A percentile compares a stretch with the other conserved stretches of the same genome.
These are phyloP conservation scores for Trichopus zeylanicus DNA, from an alignment of 116 monocot species.

Conservation along the genomic window DNA sequence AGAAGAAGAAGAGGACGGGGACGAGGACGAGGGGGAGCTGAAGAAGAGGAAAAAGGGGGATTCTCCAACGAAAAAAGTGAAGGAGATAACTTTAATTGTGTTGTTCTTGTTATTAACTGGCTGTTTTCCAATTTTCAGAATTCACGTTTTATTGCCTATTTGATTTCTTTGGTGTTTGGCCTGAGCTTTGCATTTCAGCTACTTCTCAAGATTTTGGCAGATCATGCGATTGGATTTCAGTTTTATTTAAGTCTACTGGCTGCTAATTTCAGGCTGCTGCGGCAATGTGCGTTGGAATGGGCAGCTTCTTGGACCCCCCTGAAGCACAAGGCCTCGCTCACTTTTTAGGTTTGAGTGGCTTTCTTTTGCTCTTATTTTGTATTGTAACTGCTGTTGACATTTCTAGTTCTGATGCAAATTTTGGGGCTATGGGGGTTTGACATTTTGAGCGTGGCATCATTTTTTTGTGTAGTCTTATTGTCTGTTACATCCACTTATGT, in stretches of 20 bases:
- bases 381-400: not conserved
- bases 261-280: constrained; percentile 80
- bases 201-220: too few species aligned
- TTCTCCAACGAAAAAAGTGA: constrained; percentile 71
- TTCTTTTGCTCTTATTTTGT: constrained; percentile 2
- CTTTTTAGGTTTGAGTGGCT: constrained; percentile 60
- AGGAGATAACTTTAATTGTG: constrained; percentile 15
- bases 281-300: constrained; percentile 93
- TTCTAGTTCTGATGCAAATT: not conserved
- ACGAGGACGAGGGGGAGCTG: constrained; percentile 17
- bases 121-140: not conserved
- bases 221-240: not conserved
- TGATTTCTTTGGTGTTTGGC: too few species aligned
- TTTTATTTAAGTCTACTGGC: too few species aligned
- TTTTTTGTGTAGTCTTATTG: too few species aligned
- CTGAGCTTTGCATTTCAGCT: too few species aligned
- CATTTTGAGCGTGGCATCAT: too few species aligned
- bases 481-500: too few species aligned
- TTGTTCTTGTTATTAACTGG: not conserved
- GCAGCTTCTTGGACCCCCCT: constrained; percentile 80
- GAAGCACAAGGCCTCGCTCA: constrained; percentile 93
- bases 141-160: too few species aligned
- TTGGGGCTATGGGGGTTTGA: too few species aligned
- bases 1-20: constrained; percentile 18
- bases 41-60: constrained; percentile 26